These are phyloP conservation scores for Candida arabinofermentans DNA, from an alignment of 805 yeast species.

Conservation along the genomic window DNA sequence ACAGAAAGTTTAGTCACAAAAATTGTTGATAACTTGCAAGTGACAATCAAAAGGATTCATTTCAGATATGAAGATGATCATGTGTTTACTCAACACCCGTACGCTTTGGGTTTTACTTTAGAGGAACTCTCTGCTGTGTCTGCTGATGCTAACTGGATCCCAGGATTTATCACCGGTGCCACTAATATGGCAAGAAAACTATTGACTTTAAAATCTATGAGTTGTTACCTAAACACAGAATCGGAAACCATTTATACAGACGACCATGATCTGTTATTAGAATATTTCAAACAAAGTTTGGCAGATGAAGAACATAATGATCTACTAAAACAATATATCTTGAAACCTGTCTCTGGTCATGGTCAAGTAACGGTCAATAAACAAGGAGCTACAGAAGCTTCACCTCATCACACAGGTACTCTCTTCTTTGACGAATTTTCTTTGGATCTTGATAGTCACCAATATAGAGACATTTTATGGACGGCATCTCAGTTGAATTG, in stretches of 20 bases:
- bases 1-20: slow-evolving; percentile 85
- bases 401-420: slow-evolving; percentile 70
- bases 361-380: slow-evolving; percentile 84
- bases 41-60: slow-evolving; percentile 88
- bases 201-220: slow-evolving; percentile 66
- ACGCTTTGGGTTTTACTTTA: slow-evolving; percentile 77
- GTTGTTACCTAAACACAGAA: slow-evolving; percentile 83
- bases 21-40: slow-evolving; percentile 87
- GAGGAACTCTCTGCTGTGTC: slow-evolving; percentile 89
- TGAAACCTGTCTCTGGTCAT: slow-evolving; percentile 84
- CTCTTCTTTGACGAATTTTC: slow-evolving; percentile 85
- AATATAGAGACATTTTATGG: slow-evolving; percentile 76
- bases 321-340: slow-evolving; percentile 48
- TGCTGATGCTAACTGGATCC: slow-evolving; percentile 79
- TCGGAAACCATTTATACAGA: slow-evolving; percentile 43
- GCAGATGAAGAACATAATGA: slow-evolving; percentile 25
- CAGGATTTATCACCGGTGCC: slow-evolving; percentile 74
- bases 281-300: slow-evolving; percentile 44
- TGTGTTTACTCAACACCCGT: slow-evolving; percentile 68
- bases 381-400: slow-evolving; percentile 59
- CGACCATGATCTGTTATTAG: slow-evolving; percentile 45
- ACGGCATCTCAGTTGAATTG: slow-evolving; percentile 80
- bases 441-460: slow-evolving; percentile 78
- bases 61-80: slow-evolving; percentile 82
- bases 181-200: slow-evolving; percentile 69